Evolutionary conservation across 2,329 filamentous ascomycete genomes (phyloP), one percentile per base, ranked within the genome.

Genomic region (Amauroascus verrucosus): DNA sequence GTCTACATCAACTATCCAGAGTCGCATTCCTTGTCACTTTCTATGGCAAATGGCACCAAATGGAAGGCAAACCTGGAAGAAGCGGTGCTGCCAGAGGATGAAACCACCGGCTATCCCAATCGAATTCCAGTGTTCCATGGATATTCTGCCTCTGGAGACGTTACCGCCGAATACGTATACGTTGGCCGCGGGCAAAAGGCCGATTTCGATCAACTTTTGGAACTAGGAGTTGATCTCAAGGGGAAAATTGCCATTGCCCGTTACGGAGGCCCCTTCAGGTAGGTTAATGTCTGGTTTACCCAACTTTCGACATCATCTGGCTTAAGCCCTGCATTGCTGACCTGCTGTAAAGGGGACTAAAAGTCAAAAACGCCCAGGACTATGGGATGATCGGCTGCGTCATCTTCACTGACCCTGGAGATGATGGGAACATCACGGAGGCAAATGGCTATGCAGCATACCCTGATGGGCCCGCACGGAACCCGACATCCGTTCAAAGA

Each of bases 201-300:
- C n/a, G 73, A 76, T 52, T 75, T 75, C 45, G 64, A 74, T n/a
- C 65, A 70, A 14, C 61, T 74, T 6, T 48, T 64, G 14, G 67
- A 65, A 28, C 62, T 73, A 6, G 71, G 71, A 26, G 68, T 76
- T 13, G 59, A 69, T 20, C 65, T 75, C 1, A 66, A 75, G 55
- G 73, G 73, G 50, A 76, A 75, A 58, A 75, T 75, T 55, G 73
- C 72, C 1, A 57, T 76, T n/a, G 67, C 72, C 20, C 70, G 69
- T 54, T 75, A 74, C 51, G 70, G 71, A 18, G 70, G 71, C 1
- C 68, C 70, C 0, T 73, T 73, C 61, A 54, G 58, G 58, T 59
- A 47, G 33, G 45, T 9, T 37, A 30, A n/a, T n/a, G n/a, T n/a
- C n/a, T n/a, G n/a, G n/a, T n/a, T 37, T 13, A 6, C 18, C 11